Evolutionary conservation across 2,329 filamentous ascomycete species (phyloP).

Genomic region (Colletotrichum salicis): DNA sequence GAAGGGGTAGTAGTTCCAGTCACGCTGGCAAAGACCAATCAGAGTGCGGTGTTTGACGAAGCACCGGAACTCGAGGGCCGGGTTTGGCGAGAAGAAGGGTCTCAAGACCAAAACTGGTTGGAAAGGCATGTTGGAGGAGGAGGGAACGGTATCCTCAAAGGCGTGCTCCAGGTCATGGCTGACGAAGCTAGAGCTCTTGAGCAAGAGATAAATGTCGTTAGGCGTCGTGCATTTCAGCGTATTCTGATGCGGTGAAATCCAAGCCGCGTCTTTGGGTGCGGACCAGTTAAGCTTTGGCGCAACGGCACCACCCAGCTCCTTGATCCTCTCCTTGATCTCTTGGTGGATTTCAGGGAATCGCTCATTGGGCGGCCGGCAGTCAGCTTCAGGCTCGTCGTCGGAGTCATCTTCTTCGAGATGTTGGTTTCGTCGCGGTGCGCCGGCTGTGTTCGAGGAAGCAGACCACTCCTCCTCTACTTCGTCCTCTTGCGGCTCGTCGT

Average conservation of each 20-base stretch:
- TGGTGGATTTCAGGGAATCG: constrained; percentile 79
- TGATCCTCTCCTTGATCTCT: constrained; percentile 79
- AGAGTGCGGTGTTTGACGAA: constrained; percentile 88
- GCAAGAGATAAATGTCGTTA: constrained; percentile 91
- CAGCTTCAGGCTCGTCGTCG: constrained; percentile 61
- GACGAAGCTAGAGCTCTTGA: constrained; percentile 95
- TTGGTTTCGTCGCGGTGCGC: constrained; percentile 38
- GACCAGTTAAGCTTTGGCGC: constrained; percentile 98
- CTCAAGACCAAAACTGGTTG: constrained; percentile 85
- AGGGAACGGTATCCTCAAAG: constrained; percentile 77
- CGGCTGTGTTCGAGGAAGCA: constrained; percentile 35
- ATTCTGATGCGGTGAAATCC: constrained; percentile 86
- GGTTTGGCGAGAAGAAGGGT: constrained; percentile 88
- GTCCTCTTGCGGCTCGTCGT: constrained; percentile 63
- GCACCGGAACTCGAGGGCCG: constrained; percentile 92
- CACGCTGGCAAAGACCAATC: constrained; percentile 86
- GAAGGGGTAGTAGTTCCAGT: constrained; percentile 91
- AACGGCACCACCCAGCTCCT: constrained; percentile 84
- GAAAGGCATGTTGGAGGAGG: constrained; percentile 55
- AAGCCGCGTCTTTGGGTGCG: constrained; percentile 92
- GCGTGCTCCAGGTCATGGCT: constrained; percentile 94
- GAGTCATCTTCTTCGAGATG: constrained; percentile 53
- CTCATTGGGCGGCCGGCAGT: constrained; percentile 59
- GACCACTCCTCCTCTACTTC: constrained; percentile 67
- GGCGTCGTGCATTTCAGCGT: constrained; percentile 89